phyloP scores from a whole-genome alignment of 2,329 filamentous ascomycete species.

The Cytospora leucostoma region DNA sequence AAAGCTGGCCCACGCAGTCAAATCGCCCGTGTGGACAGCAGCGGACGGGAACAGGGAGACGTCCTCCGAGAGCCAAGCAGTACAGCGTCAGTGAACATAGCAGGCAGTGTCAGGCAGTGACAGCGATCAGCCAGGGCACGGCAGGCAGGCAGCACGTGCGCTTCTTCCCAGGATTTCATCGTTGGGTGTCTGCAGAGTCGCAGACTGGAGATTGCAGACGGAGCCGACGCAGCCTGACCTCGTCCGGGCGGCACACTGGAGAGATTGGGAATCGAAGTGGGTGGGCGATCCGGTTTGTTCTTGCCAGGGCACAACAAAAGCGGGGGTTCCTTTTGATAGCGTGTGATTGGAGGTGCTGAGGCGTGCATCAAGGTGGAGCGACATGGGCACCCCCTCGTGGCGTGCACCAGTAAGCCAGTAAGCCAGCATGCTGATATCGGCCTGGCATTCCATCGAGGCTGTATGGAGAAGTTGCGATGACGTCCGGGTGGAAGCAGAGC shows the following conservation, averaged over 20 bases:
- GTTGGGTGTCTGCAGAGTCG: slow-evolving; percentile 18
- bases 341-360: slow-evolving; percentile 25
- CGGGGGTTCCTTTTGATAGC: slow-evolving; percentile 19
- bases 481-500: not conserved
- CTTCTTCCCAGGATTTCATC: slow-evolving; percentile 2
- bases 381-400: slow-evolving; percentile 19
- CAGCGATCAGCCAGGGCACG: slow-evolving; percentile 20
- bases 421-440: slow-evolving; percentile 9
- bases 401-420: slow-evolving; percentile 14
- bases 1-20: slow-evolving; percentile 18
- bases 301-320: slow-evolving; percentile 22
- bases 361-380: slow-evolving; percentile 22
- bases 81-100: not conserved
- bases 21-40: slow-evolving; percentile 12
- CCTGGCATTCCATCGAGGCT: slow-evolving; percentile 10
- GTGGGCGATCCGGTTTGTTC: slow-evolving; percentile 27
- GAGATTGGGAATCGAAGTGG: slow-evolving; percentile 21
- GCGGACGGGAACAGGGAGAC: slow-evolving; percentile 10
- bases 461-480: not conserved
- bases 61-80: not conserved
- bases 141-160: slow-evolving; percentile 13
- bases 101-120: slow-evolving; percentile 23
- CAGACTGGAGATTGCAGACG: slow-evolving; percentile 26
- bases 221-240: slow-evolving; percentile 21
- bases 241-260: slow-evolving; percentile 2